phyloP scores from a whole-genome alignment of 192 early-diverging fungal genomes.

The Coemansia sp. region DNA sequence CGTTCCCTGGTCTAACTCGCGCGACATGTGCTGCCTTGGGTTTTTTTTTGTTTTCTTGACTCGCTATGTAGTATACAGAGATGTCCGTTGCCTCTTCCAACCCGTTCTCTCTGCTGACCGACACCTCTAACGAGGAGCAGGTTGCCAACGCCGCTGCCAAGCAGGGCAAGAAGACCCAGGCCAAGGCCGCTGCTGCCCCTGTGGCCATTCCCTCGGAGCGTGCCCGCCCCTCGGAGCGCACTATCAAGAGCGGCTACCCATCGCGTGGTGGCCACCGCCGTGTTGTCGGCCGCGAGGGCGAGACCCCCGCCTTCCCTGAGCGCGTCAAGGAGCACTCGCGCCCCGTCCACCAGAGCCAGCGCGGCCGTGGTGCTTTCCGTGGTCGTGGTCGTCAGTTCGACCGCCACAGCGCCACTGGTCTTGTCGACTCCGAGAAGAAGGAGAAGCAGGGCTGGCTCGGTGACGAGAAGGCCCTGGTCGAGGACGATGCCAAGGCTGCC shows the following conservation, averaged over 20 bases:
- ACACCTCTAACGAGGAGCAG: slow-evolving; percentile 57
- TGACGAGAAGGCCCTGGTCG: slow-evolving; percentile 36
- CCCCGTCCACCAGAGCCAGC: slow-evolving; percentile 47
- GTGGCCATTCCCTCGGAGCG: slow-evolving; percentile 29
- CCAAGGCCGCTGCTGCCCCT: slow-evolving; percentile 12
- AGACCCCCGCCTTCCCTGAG: slow-evolving; percentile 10
- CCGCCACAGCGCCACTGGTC: slow-evolving; percentile 81
- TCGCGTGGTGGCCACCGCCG: slow-evolving; percentile 27
- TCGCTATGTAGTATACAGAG: slow-evolving; percentile 11
- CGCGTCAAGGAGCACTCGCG: slow-evolving; percentile 51
- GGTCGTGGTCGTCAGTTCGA: slow-evolving; percentile 76
- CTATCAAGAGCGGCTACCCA: slow-evolving; percentile 15
- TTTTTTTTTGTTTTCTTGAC: background rate
- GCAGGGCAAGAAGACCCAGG: slow-evolving; percentile 39
- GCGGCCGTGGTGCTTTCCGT: slow-evolving; percentile 59
- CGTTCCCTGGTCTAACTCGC: background rate
- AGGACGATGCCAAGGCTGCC: slow-evolving; percentile 40
- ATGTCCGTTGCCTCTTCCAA: slow-evolving; percentile 66
- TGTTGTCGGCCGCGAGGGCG: slow-evolving; percentile 20
- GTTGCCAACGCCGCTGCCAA: slow-evolving; percentile 36
- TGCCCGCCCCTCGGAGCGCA: slow-evolving; percentile 13
- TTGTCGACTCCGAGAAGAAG: slow-evolving; percentile 87
- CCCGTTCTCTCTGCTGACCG: slow-evolving; percentile 68
- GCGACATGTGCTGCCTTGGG: no score
- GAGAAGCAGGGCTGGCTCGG: slow-evolving; percentile 81